Conservation (phyloP, 2,329 filamentous ascomycete species). For the Colletotrichum incanum region DNA sequence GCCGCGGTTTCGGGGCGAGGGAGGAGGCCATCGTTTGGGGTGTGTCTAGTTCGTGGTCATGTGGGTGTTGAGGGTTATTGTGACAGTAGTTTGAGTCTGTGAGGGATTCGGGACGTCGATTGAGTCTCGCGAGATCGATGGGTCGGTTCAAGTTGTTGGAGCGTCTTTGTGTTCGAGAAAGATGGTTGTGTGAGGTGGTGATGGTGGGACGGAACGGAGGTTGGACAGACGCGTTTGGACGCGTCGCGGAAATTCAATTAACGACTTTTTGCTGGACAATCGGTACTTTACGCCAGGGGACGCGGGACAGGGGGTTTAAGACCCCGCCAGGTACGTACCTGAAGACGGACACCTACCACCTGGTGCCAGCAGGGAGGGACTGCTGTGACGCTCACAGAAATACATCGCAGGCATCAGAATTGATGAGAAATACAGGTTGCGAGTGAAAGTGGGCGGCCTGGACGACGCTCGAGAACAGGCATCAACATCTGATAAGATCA, state of each 20-base stretch:
- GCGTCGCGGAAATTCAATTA: slow-evolving; percentile 57
- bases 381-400: slow-evolving; percentile 9
- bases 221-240: slow-evolving; percentile 57
- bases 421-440: slow-evolving; percentile 40
- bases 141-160: not conserved
- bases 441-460: slow-evolving; percentile 24
- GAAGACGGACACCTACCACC: not conserved
- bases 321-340: slow-evolving; percentile 25
- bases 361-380: not conserved
- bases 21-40: slow-evolving; percentile 51
- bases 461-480: slow-evolving; percentile 17
- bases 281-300: slow-evolving; percentile 4
- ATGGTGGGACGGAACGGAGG: not conserved
- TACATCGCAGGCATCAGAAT: slow-evolving; percentile 36
- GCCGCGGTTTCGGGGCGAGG: slow-evolving; percentile 67
- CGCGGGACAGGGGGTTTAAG: not conserved
- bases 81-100: not conserved
- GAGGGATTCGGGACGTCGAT: not conserved
- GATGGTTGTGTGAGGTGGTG: not conserved
- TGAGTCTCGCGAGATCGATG: not conserved
- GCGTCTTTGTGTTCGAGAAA: not conserved
- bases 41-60: not conserved
- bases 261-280: slow-evolving; percentile 35
- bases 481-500: not conserved
- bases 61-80: not conserved